Evolutionary conservation across 129 eudicot genomes (phyloP).

Genomic region (Logfia minima): DNA sequence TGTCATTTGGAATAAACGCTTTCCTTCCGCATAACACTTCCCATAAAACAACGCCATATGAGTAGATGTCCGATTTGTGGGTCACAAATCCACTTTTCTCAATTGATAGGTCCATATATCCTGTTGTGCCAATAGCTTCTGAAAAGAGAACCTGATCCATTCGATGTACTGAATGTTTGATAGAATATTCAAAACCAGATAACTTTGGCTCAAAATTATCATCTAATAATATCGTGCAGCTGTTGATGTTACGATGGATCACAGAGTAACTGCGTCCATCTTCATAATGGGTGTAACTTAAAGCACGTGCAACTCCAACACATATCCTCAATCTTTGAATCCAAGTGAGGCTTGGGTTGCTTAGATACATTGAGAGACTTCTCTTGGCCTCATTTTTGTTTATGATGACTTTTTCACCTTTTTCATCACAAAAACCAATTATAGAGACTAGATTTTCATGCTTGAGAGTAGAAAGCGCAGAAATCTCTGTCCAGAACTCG

Average conservation of each 20-base stretch:
- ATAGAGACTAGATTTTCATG: background rate
- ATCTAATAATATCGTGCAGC: background rate
- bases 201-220: background rate
- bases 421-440: no score
- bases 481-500: background rate
- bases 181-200: background rate
- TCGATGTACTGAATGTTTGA: background rate
- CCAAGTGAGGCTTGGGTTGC: no score
- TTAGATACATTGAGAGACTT: no score
- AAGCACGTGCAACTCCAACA: no score
- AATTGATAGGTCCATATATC: background rate
- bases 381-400: no score
- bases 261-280: background rate
- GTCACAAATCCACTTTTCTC: background rate
- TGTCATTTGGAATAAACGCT: background rate
- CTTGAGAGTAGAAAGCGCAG: background rate
- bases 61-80: conserved; percentile 13
- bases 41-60: conserved; percentile 1
- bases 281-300: background rate
- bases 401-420: no score
- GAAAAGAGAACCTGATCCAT: background rate
- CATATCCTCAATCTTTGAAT: no score
- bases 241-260: background rate
- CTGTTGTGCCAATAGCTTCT: background rate
- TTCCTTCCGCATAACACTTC: conserved; percentile 5